Percentiles rank a stretch among this genome's conserved stretches.
Evolutionary conservation across 805 yeast genomes (phyloP).

Genomic region (Kockiozyma suomiensis): DNA sequence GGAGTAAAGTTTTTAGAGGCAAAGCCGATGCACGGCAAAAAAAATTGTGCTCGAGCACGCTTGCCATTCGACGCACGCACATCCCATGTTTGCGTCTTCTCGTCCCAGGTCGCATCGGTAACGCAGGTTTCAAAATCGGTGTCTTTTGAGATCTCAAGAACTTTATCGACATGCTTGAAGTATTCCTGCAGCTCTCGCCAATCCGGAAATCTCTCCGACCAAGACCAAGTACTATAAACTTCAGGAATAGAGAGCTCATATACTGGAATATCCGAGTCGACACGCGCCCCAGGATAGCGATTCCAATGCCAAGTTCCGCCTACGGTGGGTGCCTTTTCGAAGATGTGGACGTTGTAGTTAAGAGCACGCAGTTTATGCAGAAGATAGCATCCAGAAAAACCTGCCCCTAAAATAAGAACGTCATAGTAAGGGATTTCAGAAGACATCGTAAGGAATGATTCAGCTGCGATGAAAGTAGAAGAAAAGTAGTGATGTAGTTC

Average conservation of each 20-base stretch:
- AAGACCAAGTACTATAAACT: conserved; percentile 38
- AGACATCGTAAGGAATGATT: neutral
- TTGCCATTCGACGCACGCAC: conserved; percentile 33
- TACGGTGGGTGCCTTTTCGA: conserved; percentile 31
- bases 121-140: conserved; percentile 35
- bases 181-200: conserved; percentile 38
- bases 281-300: conserved; percentile 40
- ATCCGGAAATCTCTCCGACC: conserved; percentile 40
- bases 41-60: conserved; percentile 15
- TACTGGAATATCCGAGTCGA: conserved; percentile 40
- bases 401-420: conserved; percentile 16
- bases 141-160: conserved; percentile 38
- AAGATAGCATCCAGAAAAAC: conserved; percentile 32
- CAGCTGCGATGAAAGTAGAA: neutral
- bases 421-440: conserved; percentile 13
- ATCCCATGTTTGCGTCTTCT: conserved; percentile 36
- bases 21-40: conserved; percentile 30
- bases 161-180: conserved; percentile 39
- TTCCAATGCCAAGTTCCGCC: conserved; percentile 40
- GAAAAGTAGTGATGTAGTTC: no score
- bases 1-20: conserved; percentile 40
- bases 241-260: conserved; percentile 40
- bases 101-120: conserved; percentile 35
- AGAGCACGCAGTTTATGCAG: conserved; percentile 31
- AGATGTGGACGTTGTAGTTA: conserved; percentile 34